Conservation (phyloP, 2,329 filamentous ascomycete species). For the Colletotrichum sp. region DNA sequence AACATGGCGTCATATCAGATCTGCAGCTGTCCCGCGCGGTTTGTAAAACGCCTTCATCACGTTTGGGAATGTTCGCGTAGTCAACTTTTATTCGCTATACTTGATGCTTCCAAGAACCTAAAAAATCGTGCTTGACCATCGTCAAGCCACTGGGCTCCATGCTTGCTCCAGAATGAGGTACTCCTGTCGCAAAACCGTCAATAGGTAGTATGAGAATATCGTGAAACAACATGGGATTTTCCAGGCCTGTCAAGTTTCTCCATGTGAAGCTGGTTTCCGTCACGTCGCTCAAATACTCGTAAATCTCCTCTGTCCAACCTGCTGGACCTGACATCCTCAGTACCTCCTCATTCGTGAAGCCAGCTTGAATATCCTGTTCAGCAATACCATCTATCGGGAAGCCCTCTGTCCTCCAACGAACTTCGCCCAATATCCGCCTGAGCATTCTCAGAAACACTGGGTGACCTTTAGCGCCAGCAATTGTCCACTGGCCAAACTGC, state of each 20-base stretch:
- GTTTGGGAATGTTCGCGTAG: neutral
- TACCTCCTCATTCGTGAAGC: neutral
- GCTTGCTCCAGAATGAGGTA: neutral
- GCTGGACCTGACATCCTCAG: neutral
- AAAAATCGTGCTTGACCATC: neutral
- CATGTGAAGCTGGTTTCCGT: neutral
- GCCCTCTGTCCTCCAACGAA: neutral
- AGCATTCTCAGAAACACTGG: neutral
- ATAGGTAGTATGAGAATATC: neutral
- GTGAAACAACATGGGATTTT: neutral
- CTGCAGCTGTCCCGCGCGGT: neutral
- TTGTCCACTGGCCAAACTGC: neutral
- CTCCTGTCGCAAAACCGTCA: neutral
- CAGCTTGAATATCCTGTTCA: neutral
- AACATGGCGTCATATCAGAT: neutral
- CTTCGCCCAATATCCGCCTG: neutral
- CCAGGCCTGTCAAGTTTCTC: neutral
- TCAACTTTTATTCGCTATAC: too few species aligned
- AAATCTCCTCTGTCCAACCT: neutral
- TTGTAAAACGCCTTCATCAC: too few species aligned
- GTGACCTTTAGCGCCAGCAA: neutral
- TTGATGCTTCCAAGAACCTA: neutral
- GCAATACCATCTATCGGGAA: neutral
- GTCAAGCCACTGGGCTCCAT: neutral
- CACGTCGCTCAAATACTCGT: neutral